Percentiles rank a stretch among this genome's conserved stretches.
Conservation (phyloP, 2,329 filamentous ascomycete species). For the Pseudogymnoascus sp. region DNA sequence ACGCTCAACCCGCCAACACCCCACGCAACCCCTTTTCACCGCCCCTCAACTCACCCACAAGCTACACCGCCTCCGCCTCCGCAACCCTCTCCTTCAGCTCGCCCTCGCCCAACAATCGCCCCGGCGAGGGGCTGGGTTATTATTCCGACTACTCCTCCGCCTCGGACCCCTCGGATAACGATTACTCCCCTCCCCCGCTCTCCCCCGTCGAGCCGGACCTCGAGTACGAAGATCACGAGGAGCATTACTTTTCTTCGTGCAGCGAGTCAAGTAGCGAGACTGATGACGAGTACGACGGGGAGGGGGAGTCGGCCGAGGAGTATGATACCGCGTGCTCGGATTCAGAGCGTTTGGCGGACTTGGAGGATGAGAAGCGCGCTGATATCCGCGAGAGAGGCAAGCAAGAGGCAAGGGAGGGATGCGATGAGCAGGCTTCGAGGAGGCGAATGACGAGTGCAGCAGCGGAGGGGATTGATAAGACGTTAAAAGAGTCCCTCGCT, state of each 20-base stretch:
- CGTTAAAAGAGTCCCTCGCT: neutral
- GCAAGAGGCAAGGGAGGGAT: neutral
- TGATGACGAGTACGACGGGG: neutral
- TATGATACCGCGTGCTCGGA: neutral
- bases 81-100: neutral
- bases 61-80: neutral
- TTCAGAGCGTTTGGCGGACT: no score
- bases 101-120: neutral
- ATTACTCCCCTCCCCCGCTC: neutral
- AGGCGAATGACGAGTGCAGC: neutral
- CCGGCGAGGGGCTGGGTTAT: no score
- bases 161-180: neutral
- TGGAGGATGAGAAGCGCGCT: no score
- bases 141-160: neutral
- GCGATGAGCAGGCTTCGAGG: no score
- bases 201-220: neutral
- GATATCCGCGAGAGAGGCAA: no score
- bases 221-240: neutral
- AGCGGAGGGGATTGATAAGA: neutral
- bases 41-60: neutral
- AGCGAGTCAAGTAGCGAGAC: neutral
- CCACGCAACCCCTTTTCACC: neutral
- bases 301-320: neutral
- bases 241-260: neutral
- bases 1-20: no score